A percentile compares a stretch with the other conserved stretches of the same genome.
Conservation (phyloP, 73 alveolate species). For the Tetrahymena thermophila region DNA sequence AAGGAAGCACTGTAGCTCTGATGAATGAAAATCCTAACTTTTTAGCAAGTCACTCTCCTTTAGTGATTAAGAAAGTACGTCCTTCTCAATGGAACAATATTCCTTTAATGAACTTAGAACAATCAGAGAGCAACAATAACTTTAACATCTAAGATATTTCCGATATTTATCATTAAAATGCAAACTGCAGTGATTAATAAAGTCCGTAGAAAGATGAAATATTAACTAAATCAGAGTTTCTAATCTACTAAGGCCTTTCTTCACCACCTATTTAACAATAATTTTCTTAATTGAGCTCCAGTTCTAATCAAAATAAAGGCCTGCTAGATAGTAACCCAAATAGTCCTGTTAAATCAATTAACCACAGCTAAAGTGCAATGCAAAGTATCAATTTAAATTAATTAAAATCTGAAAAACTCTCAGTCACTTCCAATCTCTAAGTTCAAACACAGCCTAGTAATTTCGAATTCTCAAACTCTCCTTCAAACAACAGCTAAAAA, state of each 20-base stretch:
- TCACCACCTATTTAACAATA: not conserved
- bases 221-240: not conserved
- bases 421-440: not conserved
- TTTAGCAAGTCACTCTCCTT: not conserved
- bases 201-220: not conserved
- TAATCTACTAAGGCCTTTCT: not conserved
- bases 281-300: not conserved
- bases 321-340: not conserved
- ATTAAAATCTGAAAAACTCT: not conserved
- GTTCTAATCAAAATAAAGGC: not conserved
- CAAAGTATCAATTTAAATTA: not conserved
- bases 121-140: not conserved
- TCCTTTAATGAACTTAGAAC: not conserved
- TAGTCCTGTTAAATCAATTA: not conserved
- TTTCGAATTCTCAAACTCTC: not conserved
- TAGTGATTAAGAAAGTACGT: not conserved
- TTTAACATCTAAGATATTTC: not conserved
- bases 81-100: not conserved
- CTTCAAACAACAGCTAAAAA: not conserved
- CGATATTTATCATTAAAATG: not conserved
- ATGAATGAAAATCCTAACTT: not conserved
- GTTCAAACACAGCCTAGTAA: not conserved
- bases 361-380: not conserved
- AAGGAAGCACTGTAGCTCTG: not conserved
- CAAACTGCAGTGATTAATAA: not conserved